These are phyloP conservation scores for Apiospora arundinis DNA, from an alignment of 2,329 filamentous ascomycete species.

Conservation along the genomic window DNA sequence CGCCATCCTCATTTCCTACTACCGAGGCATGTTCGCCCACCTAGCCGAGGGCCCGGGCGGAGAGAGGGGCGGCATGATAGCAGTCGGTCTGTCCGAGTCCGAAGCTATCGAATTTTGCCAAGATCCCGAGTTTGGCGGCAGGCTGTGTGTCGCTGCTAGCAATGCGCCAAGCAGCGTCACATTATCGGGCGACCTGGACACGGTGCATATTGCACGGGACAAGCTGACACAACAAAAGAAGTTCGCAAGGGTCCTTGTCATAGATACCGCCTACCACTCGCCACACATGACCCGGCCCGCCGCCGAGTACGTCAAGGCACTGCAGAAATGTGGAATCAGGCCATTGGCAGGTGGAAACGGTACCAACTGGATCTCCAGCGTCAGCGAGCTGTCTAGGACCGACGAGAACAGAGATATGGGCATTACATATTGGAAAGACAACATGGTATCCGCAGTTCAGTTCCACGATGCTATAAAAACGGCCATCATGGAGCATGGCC, in stretches of 20 bases:
- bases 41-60: constrained; percentile 32
- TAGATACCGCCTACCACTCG: constrained; percentile 58
- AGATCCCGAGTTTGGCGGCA: constrained; percentile 30
- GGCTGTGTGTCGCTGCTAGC: constrained; percentile 36
- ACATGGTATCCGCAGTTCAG: constrained; percentile 48
- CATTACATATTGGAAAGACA: constrained; percentile 47
- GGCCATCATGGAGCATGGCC: constrained; percentile 30
- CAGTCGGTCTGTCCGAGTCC: constrained; percentile 33
- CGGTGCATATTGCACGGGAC: constrained; percentile 30
- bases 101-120: constrained; percentile 36
- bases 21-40: constrained; percentile 36
- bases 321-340: constrained; percentile 38
- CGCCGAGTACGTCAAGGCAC: constrained; percentile 40
- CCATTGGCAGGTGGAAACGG: constrained; percentile 33
- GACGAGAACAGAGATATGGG: constrained; percentile 30
- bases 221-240: constrained; percentile 31
- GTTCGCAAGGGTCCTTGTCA: constrained; percentile 44
- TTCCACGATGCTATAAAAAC: constrained; percentile 44
- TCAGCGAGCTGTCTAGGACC: constrained; percentile 36
- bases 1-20: constrained; percentile 40
- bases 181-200: constrained; percentile 37
- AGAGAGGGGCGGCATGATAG: constrained; percentile 39
- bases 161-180: constrained; percentile 38
- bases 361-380: constrained; percentile 49
- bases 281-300: constrained; percentile 50